A percentile compares a stretch with the other conserved stretches of the same genome.
These are phyloP conservation scores for Phytophthora pluvialis DNA, from an alignment of 352 stramenopile species.

Conservation along the genomic window DNA sequence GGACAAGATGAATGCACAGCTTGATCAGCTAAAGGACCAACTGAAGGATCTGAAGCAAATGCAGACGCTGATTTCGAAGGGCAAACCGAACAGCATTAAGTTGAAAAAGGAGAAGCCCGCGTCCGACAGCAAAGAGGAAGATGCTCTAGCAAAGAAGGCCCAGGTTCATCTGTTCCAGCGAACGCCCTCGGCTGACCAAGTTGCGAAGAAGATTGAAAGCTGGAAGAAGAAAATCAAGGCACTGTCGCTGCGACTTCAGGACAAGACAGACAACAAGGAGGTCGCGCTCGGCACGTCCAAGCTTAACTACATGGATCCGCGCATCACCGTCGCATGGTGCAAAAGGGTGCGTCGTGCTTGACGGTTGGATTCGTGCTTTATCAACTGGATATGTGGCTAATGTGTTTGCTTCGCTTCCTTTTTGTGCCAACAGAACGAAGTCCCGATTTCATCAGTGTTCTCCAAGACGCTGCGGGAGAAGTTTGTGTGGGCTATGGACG, in stretches of 20 bases:
- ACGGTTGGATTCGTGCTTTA: not conserved
- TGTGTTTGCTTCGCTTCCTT: slow-evolving; percentile 3
- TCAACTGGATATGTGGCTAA: slow-evolving; percentile 7
- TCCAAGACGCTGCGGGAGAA: slow-evolving; percentile 98
- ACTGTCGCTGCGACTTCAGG: slow-evolving; percentile 93
- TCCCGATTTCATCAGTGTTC: slow-evolving; percentile 99
- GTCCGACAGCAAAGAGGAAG: slow-evolving; percentile 88
- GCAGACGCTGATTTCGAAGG: slow-evolving; percentile 85
- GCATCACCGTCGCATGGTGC: slow-evolving; percentile 99
- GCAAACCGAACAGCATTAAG: slow-evolving; percentile 91
- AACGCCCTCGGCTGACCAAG: slow-evolving; percentile 91
- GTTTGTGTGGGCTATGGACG: slow-evolving; percentile 99
- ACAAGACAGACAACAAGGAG: slow-evolving; percentile 99
- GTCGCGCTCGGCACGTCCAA: slow-evolving; percentile 99
- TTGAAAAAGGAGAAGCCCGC: slow-evolving; percentile 87
- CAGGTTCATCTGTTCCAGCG: slow-evolving; percentile 95
- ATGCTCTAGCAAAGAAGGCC: slow-evolving; percentile 90
- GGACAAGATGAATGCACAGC: slow-evolving; percentile 94
- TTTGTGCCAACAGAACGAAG: slow-evolving; percentile 78
- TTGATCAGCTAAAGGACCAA: slow-evolving; percentile 94
- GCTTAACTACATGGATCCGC: slow-evolving; percentile 99
- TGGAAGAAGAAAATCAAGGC: slow-evolving; percentile 96
- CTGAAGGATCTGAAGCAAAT: slow-evolving; percentile 96
- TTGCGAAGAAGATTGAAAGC: slow-evolving; percentile 94
- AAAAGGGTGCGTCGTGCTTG: slow-evolving; percentile 95